Evolutionary conservation across 805 yeast species (phyloP).

Genomic region (Saccharomyces kudriavzevii): DNA sequence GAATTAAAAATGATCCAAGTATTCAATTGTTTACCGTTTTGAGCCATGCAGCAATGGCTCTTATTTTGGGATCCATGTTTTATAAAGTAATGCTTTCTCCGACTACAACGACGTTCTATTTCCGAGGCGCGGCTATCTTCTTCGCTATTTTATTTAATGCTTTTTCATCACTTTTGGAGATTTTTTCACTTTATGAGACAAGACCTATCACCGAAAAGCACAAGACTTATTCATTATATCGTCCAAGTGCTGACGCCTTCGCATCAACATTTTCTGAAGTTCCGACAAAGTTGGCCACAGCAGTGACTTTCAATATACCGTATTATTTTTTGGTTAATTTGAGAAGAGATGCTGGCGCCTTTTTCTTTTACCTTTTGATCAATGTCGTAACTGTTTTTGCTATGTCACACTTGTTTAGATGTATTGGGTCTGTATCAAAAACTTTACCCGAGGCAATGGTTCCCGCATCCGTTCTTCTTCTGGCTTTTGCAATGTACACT

Average conservation of each 20-base stretch:
- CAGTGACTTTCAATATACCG: constrained; percentile 38
- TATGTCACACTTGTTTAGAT: constrained; percentile 43
- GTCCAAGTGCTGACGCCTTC: constrained; percentile 54
- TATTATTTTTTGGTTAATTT: constrained; percentile 47
- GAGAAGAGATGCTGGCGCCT: constrained; percentile 43
- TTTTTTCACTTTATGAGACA: constrained; percentile 40
- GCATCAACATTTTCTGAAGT: constrained; percentile 50
- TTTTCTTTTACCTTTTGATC: constrained; percentile 43
- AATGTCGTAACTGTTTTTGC: constrained; percentile 36
- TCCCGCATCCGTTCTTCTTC: constrained; percentile 33
- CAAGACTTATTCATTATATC: constrained; percentile 46
- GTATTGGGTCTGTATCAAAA: constrained; percentile 32
- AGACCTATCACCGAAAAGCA: constrained; percentile 54
- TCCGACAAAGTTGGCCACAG: constrained; percentile 39
- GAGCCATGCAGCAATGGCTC: constrained; percentile 40
- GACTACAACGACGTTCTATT: constrained; percentile 38
- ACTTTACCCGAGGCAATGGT: constrained; percentile 35
- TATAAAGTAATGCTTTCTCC: constrained; percentile 33
- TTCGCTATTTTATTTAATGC: constrained; percentile 53
- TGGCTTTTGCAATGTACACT: constrained; percentile 32
- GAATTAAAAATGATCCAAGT: constrained; percentile 39
- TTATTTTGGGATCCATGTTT: constrained; percentile 44
- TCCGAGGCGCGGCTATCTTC: constrained; percentile 51
- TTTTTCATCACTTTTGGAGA: constrained; percentile 46
- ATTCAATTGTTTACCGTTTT: constrained; percentile 33